These are phyloP conservation scores for Gastrolobium villosum DNA, from an alignment of 306 rosid species.

Conservation along the genomic window DNA sequence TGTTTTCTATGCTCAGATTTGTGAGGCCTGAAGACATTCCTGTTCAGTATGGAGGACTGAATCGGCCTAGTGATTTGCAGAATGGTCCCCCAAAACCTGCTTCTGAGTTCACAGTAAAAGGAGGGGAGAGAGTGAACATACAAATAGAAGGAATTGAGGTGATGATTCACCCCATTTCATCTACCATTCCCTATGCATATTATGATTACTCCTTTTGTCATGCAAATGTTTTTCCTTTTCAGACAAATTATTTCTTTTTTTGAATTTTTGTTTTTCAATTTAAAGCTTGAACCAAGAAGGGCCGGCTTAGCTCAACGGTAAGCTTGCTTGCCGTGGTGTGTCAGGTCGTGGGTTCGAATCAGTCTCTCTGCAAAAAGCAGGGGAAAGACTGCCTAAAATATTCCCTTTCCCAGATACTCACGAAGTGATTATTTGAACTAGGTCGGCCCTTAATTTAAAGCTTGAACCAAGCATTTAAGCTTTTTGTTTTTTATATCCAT, in stretches of 20 bases:
- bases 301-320: too few relatives aligned
- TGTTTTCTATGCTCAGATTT: slow-evolving; percentile 62
- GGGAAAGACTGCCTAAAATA: too few relatives aligned
- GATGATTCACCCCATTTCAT: slow-evolving; percentile 37
- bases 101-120: slow-evolving; percentile 96
- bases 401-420: too few relatives aligned
- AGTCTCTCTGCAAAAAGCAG: too few relatives aligned
- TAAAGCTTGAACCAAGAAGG: slow-evolving; percentile 8
- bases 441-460: too few relatives aligned
- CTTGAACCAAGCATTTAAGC: not conserved
- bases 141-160: slow-evolving; percentile 99
- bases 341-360: too few relatives aligned
- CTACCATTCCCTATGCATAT: slow-evolving; percentile 28
- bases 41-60: slow-evolving; percentile 93
- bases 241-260: not conserved
- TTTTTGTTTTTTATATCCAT: slow-evolving; percentile 25
- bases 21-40: slow-evolving; percentile 95
- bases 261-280: slow-evolving; percentile 7
- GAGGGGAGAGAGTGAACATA: slow-evolving; percentile 97
- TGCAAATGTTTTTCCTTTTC: slow-evolving; percentile 33
- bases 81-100: slow-evolving; percentile 95
- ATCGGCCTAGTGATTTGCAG: slow-evolving; percentile 75
- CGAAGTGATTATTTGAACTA: too few relatives aligned
- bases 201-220: slow-evolving; percentile 32
- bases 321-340: too few relatives aligned